Evolutionary conservation across 352 stramenopile species (phyloP).

Genomic region (Globisporangium spiculum): DNA sequence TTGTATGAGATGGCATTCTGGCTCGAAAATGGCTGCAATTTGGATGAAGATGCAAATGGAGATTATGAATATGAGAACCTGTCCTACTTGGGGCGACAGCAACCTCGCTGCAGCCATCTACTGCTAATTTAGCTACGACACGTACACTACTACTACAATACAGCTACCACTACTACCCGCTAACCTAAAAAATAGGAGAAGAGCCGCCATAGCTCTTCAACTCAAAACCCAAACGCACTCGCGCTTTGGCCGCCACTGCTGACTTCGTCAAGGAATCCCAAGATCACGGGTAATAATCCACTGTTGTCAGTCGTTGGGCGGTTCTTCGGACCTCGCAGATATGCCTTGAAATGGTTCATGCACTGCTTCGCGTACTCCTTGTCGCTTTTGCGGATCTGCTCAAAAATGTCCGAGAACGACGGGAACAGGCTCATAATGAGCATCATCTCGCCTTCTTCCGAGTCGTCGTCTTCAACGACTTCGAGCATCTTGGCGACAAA

Average conservation of each 20-base stretch:
- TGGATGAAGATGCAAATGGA: constrained; percentile 1
- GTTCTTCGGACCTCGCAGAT: constrained; percentile 84
- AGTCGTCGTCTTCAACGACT: constrained; percentile 75
- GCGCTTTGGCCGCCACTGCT: constrained; percentile 50
- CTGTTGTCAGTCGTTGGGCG: constrained; percentile 69
- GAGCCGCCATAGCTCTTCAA: neutral
- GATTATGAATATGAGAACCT: constrained; percentile 11
- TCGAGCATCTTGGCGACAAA: constrained; percentile 85
- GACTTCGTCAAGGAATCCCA: constrained; percentile 74
- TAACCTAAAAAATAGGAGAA: constrained; percentile 5
- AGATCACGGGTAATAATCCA: constrained; percentile 67
- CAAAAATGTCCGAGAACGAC: constrained; percentile 86
- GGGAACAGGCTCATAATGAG: constrained; percentile 85
- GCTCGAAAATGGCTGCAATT: neutral
- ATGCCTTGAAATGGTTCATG: constrained; percentile 84
- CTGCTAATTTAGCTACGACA: constrained; percentile 25
- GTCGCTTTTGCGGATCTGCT: constrained; percentile 78
- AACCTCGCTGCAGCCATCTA: constrained; percentile 21
- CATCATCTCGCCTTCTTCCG: constrained; percentile 76
- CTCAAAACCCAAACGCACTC: constrained; percentile 79
- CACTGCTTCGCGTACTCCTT: constrained; percentile 81
- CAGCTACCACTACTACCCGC: constrained; percentile 11
- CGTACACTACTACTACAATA: constrained; percentile 16
- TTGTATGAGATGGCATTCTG: neutral
- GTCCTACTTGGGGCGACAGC: constrained; percentile 14